phyloP scores from a whole-genome alignment of 2,329 filamentous ascomycete species.

The Metarhizium album region DNA sequence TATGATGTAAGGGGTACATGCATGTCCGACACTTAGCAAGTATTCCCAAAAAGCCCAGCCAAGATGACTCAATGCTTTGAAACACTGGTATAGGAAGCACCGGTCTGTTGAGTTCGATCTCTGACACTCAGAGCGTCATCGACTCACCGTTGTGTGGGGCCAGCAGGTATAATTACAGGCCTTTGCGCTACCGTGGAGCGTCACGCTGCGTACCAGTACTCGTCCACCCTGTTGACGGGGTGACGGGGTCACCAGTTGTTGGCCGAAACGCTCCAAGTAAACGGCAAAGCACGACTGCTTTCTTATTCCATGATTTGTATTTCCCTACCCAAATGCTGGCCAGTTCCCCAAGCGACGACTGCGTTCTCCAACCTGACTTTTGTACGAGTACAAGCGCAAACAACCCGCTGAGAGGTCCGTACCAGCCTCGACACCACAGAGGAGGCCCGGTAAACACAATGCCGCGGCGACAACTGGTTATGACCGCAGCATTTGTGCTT shows the following conservation, averaged over 20 bases:
- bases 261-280: constrained; percentile 1
- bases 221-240: constrained; percentile 4
- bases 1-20: too few relatives aligned
- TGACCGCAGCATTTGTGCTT: constrained; percentile 24
- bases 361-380: neutral
- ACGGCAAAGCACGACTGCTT: neutral
- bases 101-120: too few relatives aligned
- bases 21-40: too few relatives aligned
- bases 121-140: too few relatives aligned
- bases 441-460: constrained; percentile 13
- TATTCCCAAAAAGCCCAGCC: too few relatives aligned
- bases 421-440: neutral
- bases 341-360: neutral
- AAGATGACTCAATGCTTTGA: too few relatives aligned
- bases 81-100: too few relatives aligned
- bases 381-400: neutral
- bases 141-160: too few relatives aligned
- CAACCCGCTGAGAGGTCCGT: neutral
- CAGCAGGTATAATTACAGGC: too few relatives aligned
- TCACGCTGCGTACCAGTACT: neutral
- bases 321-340: neutral
- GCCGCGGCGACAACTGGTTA: constrained; percentile 23
- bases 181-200: neutral
- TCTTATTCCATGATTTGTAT: neutral
- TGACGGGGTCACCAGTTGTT: constrained; percentile 6